Evolutionary conservation across 495 filamentous ascomycete genomes (phyloP), one percentile per base, ranked within the genome.

Genomic region (Hyaloscypha bicolor): DNA sequence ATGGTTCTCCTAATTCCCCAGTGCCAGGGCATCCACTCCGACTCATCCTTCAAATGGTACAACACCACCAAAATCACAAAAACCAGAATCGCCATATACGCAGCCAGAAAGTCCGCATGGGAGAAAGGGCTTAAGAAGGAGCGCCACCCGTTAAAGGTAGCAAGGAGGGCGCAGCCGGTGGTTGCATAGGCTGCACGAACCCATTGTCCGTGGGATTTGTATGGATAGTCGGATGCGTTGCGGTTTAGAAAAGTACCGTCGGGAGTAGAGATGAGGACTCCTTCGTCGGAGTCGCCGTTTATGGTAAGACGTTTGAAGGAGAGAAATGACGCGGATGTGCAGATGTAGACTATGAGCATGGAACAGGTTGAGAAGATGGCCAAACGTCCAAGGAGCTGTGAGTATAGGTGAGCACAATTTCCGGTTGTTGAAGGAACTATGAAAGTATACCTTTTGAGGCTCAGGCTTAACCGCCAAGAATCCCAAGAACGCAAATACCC

Each of bases 361-460:
- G 79, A 82, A 0, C 79, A 76, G 1, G 78, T 79, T 16, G 74
- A 75, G 70, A 81, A 81, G 52, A 74, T 80, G 6, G 79, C 75
- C 9, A 82, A 62, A 31, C 72, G 70, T 4, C 66, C 65, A 2
- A 75, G 60, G 3, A 71, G 61, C 72, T 75, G 62, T n/a, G 22
- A 39, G 19, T 21, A 31, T 25, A 14, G 35, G 35, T 37, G 35
- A 37, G 35, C 35, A 37, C 35, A 37, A 37, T 37, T 37, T 37
- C 35, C 35, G 11, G 35, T 37, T 11, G 35, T 37, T 14, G 53
- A 30, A 35, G 29, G 16, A 33, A 29, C 42, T 14, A 65, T 22
- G 35, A 29, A 55, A 55, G 32, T 30, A 42, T 29, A 65, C 55
- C 32, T 59, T 59, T 31, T 42, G 42, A 53, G 61, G 61, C 25